These are phyloP conservation scores for Potentilla sterilis DNA, from an alignment of 306 rosid genomes.

Conservation along the genomic window DNA sequence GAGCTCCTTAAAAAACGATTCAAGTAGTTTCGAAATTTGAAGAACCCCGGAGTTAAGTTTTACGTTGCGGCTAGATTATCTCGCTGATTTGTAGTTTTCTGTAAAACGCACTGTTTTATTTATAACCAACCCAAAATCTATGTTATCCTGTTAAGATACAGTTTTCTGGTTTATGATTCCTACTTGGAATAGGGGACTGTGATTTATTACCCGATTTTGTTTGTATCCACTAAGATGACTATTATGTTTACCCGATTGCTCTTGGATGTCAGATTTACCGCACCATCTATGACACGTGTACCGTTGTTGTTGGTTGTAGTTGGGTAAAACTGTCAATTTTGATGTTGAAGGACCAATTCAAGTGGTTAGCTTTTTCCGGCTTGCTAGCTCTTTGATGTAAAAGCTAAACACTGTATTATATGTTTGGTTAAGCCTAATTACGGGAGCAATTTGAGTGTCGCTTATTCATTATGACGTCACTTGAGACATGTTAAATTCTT, in stretches of 20 bases:
- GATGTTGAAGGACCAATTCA: too few species aligned
- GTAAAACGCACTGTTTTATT: neutral
- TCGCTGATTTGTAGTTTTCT: neutral
- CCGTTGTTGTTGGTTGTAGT: neutral
- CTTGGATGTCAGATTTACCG: neutral
- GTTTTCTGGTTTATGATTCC: neutral
- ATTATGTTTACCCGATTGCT: neutral
- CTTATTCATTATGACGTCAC: too few species aligned
- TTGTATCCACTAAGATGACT: neutral
- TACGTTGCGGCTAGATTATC: neutral
- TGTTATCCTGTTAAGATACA: neutral
- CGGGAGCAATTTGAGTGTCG: too few species aligned
- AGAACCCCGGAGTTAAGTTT: neutral
- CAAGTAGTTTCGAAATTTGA: neutral
- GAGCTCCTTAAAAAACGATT: neutral
- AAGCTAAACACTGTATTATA: too few species aligned
- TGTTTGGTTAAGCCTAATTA: too few species aligned
- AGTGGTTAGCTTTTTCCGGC: too few species aligned
- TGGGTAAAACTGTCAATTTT: neutral
- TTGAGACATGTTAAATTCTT: too few species aligned
- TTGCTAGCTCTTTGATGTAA: too few species aligned
- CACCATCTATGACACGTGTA: neutral
- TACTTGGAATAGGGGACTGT: neutral
- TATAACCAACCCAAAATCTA: neutral
- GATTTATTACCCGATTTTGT: neutral